phyloP scores from a whole-genome alignment of 2,329 filamentous ascomycete genomes.

The Phaeoacremonium minimum region DNA sequence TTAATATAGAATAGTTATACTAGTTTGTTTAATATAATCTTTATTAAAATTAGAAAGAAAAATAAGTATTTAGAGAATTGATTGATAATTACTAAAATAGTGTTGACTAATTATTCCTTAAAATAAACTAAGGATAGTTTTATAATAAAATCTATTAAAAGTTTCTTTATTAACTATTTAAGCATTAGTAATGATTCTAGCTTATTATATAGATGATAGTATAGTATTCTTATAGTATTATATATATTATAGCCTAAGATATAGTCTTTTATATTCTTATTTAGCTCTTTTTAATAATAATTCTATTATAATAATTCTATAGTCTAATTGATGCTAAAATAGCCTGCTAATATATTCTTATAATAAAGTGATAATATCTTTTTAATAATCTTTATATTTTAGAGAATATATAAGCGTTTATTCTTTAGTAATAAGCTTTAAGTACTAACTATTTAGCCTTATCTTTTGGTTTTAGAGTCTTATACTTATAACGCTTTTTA shows the following conservation, averaged over 20 bases:
- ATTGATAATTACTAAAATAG: slow-evolving; percentile 1
- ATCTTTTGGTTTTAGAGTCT: too few relatives aligned
- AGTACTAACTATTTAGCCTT: too few relatives aligned
- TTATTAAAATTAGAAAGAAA: not conserved
- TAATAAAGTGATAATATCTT: slow-evolving; percentile 1
- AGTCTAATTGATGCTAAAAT: not conserved
- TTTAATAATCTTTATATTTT: not conserved
- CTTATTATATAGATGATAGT: not conserved
- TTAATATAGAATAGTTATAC: slow-evolving; percentile 8
- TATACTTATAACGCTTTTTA: too few relatives aligned
- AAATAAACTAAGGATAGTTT: not conserved
- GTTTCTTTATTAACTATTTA: not conserved
- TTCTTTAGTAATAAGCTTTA: too few relatives aligned
- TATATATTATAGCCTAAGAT: slow-evolving; percentile 1
- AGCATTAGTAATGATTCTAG: not conserved
- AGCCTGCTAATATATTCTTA: not conserved
- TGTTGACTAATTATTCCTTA: not conserved
- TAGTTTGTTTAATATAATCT: slow-evolving; percentile 2
- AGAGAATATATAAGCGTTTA: not conserved
- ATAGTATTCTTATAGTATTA: not conserved
- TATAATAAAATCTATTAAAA: slow-evolving; percentile 2
- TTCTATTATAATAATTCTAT: not conserved
- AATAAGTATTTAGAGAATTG: not conserved
- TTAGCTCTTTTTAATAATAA: not conserved
- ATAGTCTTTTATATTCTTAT: not conserved